Percentiles rank a stretch among this genome's conserved stretches.
These are phyloP conservation scores for Saraca asoca DNA, from an alignment of 331 rosid species.

Conservation along the genomic window DNA sequence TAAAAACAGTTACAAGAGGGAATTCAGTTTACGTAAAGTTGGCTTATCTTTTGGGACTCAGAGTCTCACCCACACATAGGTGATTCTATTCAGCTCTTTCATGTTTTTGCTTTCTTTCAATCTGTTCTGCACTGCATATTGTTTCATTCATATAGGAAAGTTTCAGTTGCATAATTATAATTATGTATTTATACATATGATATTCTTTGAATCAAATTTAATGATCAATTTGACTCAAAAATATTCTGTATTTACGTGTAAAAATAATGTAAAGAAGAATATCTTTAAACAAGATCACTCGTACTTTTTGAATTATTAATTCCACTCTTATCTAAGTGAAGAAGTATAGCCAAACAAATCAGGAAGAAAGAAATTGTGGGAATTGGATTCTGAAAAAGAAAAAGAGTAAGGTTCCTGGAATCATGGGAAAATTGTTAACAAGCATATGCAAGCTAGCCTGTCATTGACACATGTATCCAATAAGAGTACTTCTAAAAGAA, in stretches of 20 bases:
- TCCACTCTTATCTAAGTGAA: slow-evolving; percentile 37
- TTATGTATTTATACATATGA: no score
- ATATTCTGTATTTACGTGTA: no score
- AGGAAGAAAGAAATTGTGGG: slow-evolving; percentile 35
- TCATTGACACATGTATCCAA: slow-evolving; percentile 59
- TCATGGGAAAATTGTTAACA: slow-evolving; percentile 55
- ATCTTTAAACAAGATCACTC: no score
- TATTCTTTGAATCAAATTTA: no score
- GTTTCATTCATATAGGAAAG: not conserved
- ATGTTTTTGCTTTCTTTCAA: slow-evolving; percentile 33
- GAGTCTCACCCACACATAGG: slow-evolving; percentile 90
- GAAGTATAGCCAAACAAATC: slow-evolving; percentile 8
- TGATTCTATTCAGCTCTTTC: slow-evolving; percentile 37
- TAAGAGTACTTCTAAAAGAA: slow-evolving; percentile 33
- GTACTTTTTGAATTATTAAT: not conserved
- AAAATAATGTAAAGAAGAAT: no score
- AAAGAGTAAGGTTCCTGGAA: slow-evolving; percentile 65
- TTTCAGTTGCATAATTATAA: no score
- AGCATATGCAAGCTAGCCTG: slow-evolving; percentile 55
- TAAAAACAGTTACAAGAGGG: slow-evolving; percentile 69
- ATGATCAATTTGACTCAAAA: no score
- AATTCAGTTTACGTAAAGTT: slow-evolving; percentile 59
- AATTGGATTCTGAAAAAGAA: slow-evolving; percentile 75
- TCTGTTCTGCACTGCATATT: slow-evolving; percentile 31
- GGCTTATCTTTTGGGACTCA: slow-evolving; percentile 85